Base-by-base conservation (phyloP, 441 rosid genomes). In the Pelargonium fulgidum region DNA sequence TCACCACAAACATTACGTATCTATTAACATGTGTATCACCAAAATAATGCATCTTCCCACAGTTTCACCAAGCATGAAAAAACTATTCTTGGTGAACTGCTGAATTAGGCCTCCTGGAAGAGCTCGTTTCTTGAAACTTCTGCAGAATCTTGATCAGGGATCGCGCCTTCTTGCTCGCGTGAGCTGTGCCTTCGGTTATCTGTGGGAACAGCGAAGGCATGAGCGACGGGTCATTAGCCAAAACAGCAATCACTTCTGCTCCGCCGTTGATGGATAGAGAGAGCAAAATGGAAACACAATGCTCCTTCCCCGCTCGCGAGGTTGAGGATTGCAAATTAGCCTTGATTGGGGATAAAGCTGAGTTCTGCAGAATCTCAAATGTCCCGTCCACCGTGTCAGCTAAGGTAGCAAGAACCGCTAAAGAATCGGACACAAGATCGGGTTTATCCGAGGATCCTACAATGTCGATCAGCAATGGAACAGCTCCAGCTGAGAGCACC, bases 351-450 rank as follows among this genome's bases (percentile, higher is more conserved):
- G 81, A 75, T 70, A 88, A 61, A 19, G 78, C 85, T 1, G 85
- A 76, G 3, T 82, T 73, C 54, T 71, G 74, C 14, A 86, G 77
- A 42, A 89, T 84, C 20, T 81, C 75, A 1, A 75, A 65, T 14
- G 85, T 62, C 19, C 93, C 97, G 0, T 86, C 89, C 1, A 41
- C 33, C 19, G 69, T 67, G 65, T 86, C 92, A 0, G 91, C 82
- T 24, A 89, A 26, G 26, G 82, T 62, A 50, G 87, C 87, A 0
- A 89, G 74, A 63, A 87, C 85, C 2, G 93, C 96, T 36, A 89
- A 70, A 14, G 86, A 78, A 77, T 91, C 93, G 8, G 83, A 63
- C 52, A 79, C 54, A 0, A 89, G 84, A 24, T 86, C 96, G 0
- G 76, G 68, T 6, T 67, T 89, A 8, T 82, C 79, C 0, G 84